Evolutionary conservation across 768 basidiomycete genomes (phyloP).

Genomic region (Cubamyces lactineus): DNA sequence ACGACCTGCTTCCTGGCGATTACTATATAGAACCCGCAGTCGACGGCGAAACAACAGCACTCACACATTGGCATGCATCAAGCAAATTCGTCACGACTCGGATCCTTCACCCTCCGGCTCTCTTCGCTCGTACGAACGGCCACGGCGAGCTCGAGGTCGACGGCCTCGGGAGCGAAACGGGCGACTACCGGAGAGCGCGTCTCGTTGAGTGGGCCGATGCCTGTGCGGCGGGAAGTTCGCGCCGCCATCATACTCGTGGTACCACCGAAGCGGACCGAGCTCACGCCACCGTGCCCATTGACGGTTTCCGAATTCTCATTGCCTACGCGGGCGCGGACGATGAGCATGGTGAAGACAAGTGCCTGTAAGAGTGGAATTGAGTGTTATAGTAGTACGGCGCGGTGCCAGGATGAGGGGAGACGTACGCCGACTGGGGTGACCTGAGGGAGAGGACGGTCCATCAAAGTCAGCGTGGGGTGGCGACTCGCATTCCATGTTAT

Average conservation of each 20-base stretch:
- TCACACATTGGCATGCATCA: too few species aligned
- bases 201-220: too few species aligned
- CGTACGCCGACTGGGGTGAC: not conserved
- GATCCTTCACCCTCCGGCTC: too few species aligned
- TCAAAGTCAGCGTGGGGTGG: not conserved
- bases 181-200: too few species aligned
- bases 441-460: not conserved
- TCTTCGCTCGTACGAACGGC: too few species aligned
- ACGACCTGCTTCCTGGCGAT: too few species aligned
- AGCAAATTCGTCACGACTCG: too few species aligned
- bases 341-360: conserved; percentile 16
- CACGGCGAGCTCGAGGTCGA: too few species aligned
- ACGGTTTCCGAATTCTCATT: not conserved
- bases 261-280: conserved; percentile 1
- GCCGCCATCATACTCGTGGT: not conserved
- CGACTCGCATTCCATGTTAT: not conserved
- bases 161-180: too few species aligned
- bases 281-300: not conserved
- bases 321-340: conserved; percentile 6
- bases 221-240: too few species aligned
- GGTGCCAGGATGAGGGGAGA: not conserved
- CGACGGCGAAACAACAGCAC: too few species aligned
- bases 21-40: too few species aligned
- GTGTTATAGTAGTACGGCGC: not conserved
- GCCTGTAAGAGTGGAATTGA: not conserved